Evolutionary conservation across 768 basidiomycete species (phyloP).

Genomic region (Boletus rubescentipes): DNA sequence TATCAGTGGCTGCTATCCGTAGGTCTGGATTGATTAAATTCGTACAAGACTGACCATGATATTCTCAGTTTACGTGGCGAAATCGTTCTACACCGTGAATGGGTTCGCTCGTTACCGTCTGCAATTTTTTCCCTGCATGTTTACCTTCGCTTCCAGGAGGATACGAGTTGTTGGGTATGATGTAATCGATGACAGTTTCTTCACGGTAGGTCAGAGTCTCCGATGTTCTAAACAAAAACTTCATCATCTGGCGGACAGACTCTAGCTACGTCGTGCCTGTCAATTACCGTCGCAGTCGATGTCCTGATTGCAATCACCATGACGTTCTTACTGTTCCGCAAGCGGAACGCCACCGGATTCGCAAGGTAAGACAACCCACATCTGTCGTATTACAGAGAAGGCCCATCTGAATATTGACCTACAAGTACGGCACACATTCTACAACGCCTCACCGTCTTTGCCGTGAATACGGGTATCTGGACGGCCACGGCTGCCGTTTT

Average conservation of each 20-base stretch:
- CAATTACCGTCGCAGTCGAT: slow-evolving; percentile 1
- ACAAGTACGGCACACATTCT: slow-evolving; percentile 5
- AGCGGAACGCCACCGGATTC: not conserved
- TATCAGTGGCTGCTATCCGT: slow-evolving; percentile 1
- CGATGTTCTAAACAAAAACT: not conserved
- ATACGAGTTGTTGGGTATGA: not conserved
- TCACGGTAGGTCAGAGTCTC: not conserved
- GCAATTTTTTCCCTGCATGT: not conserved
- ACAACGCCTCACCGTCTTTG: slow-evolving; percentile 13
- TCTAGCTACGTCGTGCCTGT: not conserved
- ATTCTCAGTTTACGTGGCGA: not conserved
- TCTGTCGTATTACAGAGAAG: too few relatives aligned
- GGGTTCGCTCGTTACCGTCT: slow-evolving; percentile 8
- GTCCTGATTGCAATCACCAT: slow-evolving; percentile 9
- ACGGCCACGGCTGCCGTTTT: slow-evolving; percentile 42
- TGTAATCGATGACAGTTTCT: not conserved
- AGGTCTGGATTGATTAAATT: not conserved
- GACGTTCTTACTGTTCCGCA: slow-evolving; percentile 1
- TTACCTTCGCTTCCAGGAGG: not conserved
- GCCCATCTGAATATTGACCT: not conserved
- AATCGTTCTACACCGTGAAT: not conserved
- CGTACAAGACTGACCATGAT: not conserved
- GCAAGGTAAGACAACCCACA: not conserved
- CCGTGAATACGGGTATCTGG: slow-evolving; percentile 37
- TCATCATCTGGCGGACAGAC: not conserved